A percentile compares a stretch with the other conserved stretches of the same genome.
Conservation (phyloP, 345 rosid species). For the Anacardium occidentale region DNA sequence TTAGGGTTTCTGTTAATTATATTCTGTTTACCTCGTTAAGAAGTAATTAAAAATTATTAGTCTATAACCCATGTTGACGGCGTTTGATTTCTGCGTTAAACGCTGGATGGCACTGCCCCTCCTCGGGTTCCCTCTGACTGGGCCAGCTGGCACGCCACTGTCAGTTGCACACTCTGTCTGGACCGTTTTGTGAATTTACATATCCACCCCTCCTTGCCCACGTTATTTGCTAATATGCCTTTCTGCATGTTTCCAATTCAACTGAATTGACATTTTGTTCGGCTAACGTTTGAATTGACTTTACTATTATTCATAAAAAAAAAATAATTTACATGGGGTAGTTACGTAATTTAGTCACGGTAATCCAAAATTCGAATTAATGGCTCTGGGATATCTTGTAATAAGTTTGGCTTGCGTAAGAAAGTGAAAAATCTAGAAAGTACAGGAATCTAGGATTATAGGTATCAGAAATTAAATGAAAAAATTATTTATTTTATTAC, state of each 20-base stretch:
- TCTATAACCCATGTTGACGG: not conserved
- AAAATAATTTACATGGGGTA: not conserved
- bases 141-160: constrained; percentile 39
- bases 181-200: not conserved
- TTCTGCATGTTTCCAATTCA: too few species aligned
- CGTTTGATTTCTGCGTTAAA: constrained; percentile 14
- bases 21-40: too few species aligned
- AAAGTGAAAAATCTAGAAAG: constrained; percentile 23
- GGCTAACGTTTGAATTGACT: too few species aligned
- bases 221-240: constrained; percentile 1
- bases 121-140: constrained; percentile 9
- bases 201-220: not conserved
- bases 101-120: constrained; percentile 37
- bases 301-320: too few species aligned
- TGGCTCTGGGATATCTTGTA: not conserved
- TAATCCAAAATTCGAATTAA: not conserved
- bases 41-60: too few species aligned
- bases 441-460: constrained; percentile 29
- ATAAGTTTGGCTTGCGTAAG: constrained; percentile 23
- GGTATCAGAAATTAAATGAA: not conserved
- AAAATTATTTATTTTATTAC: not conserved
- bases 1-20: not conserved
- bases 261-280: not conserved
- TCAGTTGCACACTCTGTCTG: constrained; percentile 32
- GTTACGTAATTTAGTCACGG: not conserved